A percentile compares a stretch with the other conserved stretches of the same genome.
phyloP scores from a whole-genome alignment of 2,329 filamentous ascomycete species.

The Penicillium expansum region DNA sequence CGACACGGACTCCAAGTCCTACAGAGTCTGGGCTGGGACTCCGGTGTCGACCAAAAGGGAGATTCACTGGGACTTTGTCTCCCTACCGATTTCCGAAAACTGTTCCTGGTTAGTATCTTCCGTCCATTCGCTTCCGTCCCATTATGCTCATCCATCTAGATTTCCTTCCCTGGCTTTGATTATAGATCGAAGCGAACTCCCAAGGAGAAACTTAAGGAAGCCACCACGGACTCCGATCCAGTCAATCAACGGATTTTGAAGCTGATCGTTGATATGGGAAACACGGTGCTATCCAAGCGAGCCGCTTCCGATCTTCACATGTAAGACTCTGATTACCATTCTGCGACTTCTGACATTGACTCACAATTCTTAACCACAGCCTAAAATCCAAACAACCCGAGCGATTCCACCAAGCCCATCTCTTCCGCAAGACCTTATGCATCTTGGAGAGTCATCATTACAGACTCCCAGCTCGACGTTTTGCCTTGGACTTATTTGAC shows the following conservation, averaged over 20 bases:
- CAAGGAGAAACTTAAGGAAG: conserved; percentile 53
- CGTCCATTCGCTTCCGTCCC: not conserved
- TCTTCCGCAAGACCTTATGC: conserved; percentile 83
- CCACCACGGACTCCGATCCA: conserved; percentile 60
- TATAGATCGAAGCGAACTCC: conserved; percentile 43
- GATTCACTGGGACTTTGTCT: conserved; percentile 84
- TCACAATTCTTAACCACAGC: conserved; percentile 46
- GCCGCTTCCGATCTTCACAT: conserved; percentile 73
- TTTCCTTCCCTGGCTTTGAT: conserved; percentile 41
- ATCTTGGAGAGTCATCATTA: conserved; percentile 89
- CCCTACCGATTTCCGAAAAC: conserved; percentile 70
- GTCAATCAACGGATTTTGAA: conserved; percentile 74
- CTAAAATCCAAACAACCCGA: conserved; percentile 72
- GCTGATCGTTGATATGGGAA: conserved; percentile 82
- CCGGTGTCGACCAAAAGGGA: conserved; percentile 78
- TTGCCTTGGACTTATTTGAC: conserved; percentile 92
- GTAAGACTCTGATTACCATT: conserved; percentile 39
- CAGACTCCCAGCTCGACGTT: conserved; percentile 77
- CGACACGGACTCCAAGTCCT: conserved; percentile 89
- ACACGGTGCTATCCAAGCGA: conserved; percentile 87
- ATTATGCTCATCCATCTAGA: conserved; percentile 29
- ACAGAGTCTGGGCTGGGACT: conserved; percentile 87
- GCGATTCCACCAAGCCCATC: conserved; percentile 69
- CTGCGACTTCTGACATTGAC: not conserved
- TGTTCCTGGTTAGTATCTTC: conserved; percentile 66